Conservation (phyloP, 2,329 filamentous ascomycete species). For the Aspergillus aculeatus region DNA sequence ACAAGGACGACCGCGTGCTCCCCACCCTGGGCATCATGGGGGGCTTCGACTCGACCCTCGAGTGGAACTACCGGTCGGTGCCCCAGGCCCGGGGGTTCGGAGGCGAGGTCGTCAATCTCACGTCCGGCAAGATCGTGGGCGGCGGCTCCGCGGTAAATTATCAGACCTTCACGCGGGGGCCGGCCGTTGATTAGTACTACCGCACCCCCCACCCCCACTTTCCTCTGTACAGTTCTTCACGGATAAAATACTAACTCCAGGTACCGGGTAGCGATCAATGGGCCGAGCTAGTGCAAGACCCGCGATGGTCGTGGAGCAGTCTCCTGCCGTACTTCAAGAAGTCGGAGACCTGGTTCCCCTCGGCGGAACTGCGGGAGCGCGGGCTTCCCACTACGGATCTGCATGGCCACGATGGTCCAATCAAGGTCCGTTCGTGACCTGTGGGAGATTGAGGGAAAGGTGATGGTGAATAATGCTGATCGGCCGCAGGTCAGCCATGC, state of each 20-base stretch:
- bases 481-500: background rate
- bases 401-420: background rate
- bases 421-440: background rate
- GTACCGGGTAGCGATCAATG: background rate
- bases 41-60: background rate
- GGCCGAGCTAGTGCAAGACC: background rate
- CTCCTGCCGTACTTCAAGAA: slow-evolving; percentile 1
- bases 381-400: background rate
- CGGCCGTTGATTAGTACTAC: background rate
- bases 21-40: background rate
- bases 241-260: background rate
- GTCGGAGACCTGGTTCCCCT: slow-evolving; percentile 1
- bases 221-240: background rate
- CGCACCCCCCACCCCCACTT: too few relatives aligned
- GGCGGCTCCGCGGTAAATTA: background rate
- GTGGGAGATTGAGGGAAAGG: too few relatives aligned
- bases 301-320: background rate
- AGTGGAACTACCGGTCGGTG: slow-evolving; percentile 1
- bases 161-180: slow-evolving; percentile 1
- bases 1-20: background rate
- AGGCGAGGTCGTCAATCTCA: background rate
- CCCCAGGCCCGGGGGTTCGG: slow-evolving; percentile 1
- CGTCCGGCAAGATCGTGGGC: background rate
- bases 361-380: background rate
- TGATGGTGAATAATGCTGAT: background rate